A percentile compares a stretch with the other conserved stretches of the same genome.
Evolutionary conservation across 2,329 filamentous ascomycete species (phyloP).

Genomic region (Alternaria sp.): DNA sequence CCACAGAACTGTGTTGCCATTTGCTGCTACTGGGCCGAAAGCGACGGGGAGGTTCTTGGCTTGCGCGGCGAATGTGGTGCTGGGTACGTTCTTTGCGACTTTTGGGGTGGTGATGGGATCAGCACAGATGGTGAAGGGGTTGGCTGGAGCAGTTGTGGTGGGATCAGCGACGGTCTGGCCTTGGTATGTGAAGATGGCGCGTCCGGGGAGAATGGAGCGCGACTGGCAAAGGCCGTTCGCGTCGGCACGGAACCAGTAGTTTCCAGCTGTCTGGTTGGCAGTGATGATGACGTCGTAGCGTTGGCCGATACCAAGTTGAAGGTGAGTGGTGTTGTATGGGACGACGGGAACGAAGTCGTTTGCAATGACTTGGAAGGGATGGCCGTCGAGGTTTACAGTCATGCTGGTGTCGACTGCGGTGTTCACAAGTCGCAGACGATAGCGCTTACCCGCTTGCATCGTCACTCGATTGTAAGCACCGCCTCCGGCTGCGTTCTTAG

Average conservation of each 20-base stretch:
- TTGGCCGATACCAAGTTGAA: slow-evolving; percentile 50
- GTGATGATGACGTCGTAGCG: slow-evolving; percentile 46
- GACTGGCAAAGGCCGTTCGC: slow-evolving; percentile 33
- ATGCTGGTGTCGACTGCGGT: slow-evolving; percentile 40
- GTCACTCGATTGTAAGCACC: slow-evolving; percentile 39
- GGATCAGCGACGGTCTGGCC: slow-evolving; percentile 44
- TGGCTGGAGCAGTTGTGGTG: slow-evolving; percentile 30
- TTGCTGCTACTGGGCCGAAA: slow-evolving; percentile 37
- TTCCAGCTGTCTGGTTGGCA: slow-evolving; percentile 38
- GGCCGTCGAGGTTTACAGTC: slow-evolving; percentile 38
- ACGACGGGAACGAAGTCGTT: slow-evolving; percentile 40
- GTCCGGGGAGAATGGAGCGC: slow-evolving; percentile 32
- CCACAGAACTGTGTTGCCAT: slow-evolving; percentile 40
- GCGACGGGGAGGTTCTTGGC: slow-evolving; percentile 33
- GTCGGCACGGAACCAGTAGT: slow-evolving; percentile 45
- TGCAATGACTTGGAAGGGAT: slow-evolving; percentile 41
- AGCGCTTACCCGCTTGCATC: slow-evolving; percentile 52
- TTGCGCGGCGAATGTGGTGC: slow-evolving; percentile 30
- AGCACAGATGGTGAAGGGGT: slow-evolving; percentile 39
- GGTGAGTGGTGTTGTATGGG: slow-evolving; percentile 44
- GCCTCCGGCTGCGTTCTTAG: slow-evolving; percentile 50
- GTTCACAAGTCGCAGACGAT: slow-evolving; percentile 66
- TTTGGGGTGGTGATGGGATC: slow-evolving; percentile 46
- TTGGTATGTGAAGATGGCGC: slow-evolving; percentile 50
- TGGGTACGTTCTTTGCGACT: slow-evolving; percentile 45